Evolutionary conservation across 1,284 basidiomycete genomes (phyloP), one percentile per base, ranked within the genome.

Genomic region (Cryptococcus sp.): DNA sequence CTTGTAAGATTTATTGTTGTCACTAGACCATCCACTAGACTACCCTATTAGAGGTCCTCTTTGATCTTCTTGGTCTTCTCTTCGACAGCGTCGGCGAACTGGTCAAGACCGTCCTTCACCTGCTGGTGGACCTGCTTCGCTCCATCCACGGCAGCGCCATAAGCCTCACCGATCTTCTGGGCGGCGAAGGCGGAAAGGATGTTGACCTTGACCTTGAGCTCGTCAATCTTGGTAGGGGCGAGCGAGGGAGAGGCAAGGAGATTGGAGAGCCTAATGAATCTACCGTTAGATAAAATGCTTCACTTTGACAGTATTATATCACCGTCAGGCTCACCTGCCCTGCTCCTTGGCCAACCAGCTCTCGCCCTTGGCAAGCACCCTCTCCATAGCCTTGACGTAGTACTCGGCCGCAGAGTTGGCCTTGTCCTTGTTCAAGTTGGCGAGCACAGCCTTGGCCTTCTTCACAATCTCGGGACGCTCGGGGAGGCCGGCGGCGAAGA

Each of bases 301-400:
- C n/a, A 8, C 3, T 21, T 3, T 9, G 23, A 35, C 21, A 15
- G 16, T 36, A 28, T 49, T 13, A 6, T 13, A 6, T 11, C 47
- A 35, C 16, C 39, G 44, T 4, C 24, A 23, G 28, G 72, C 86
- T 69, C 67, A 92, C 87, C 95, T 84, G 69, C 84, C 85, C 46
- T 84, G 79, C 80, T 98, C 95, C 80, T 93, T 95, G 73, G 84
- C 82, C 54, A 97, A 71, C 80, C 95, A 98, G 35, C 78, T 83
- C 65, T 87, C 85, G 37, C 85, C 82, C 50, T 85, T 84, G 56
- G 82, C 85, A 35, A 84, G 78, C 18, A 93, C 81, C 79, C 95
- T 93, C 78, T 92, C 87, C 89, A 98, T 93, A 45, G 94, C 87
- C 64, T 86, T 86, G 61, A 94, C 63, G 78, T 98, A 98, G 77